These are phyloP conservation scores for Rhizoctonia solani DNA, from an alignment of 1,284 basidiomycete genomes.

Conservation along the genomic window DNA sequence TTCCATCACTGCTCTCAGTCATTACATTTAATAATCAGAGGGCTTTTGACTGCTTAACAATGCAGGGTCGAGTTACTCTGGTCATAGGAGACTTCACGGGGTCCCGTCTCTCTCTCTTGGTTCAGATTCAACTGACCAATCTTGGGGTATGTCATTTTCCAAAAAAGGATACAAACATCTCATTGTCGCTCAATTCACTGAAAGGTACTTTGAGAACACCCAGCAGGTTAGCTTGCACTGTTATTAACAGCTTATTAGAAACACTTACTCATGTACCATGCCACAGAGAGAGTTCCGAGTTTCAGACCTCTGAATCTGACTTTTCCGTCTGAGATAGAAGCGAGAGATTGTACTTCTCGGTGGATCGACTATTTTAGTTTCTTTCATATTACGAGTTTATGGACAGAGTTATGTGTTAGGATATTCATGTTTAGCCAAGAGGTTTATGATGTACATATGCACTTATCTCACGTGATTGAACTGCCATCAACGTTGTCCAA, in stretches of 20 bases:
- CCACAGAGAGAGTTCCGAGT: constrained; percentile 19
- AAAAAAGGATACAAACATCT: background rate
- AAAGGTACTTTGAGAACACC: constrained; percentile 11
- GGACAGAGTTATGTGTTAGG: too few relatives aligned
- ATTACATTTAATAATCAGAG: background rate
- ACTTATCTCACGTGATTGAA: too few relatives aligned
- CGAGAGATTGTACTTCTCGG: background rate
- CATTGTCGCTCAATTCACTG: background rate
- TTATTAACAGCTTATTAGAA: too few relatives aligned
- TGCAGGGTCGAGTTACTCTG: background rate
- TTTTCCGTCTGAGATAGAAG: constrained; percentile 5
- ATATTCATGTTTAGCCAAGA: too few relatives aligned
- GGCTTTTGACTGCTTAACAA: background rate
- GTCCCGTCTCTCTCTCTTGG: constrained; percentile 19
- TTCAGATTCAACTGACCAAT: constrained; percentile 18
- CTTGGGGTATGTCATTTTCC: background rate
- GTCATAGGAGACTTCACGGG: constrained; percentile 1
- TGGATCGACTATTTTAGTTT: too few relatives aligned
- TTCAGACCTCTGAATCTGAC: constrained; percentile 25
- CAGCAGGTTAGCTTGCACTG: background rate
- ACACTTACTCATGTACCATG: too few relatives aligned
- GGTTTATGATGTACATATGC: too few relatives aligned
- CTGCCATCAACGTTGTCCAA: too few relatives aligned
- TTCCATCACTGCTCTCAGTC: background rate
- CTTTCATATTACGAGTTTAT: too few relatives aligned